Evolutionary conservation across 148 eudicot genomes (phyloP).

Genomic region (Vaccinium corymbosum): DNA sequence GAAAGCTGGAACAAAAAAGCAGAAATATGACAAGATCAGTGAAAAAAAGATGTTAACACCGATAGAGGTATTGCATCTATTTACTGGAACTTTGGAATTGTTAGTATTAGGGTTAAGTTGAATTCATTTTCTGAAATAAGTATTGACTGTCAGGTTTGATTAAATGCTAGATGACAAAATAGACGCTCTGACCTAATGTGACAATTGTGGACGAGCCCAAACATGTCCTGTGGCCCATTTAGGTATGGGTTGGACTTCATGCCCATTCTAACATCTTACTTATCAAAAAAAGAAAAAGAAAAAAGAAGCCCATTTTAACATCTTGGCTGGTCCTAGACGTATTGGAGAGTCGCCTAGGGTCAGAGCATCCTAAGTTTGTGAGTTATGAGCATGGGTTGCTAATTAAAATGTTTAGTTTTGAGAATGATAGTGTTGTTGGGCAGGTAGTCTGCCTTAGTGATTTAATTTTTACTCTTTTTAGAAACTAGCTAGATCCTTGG

Average conservation of each 20-base stretch:
- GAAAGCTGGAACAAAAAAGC: conserved; percentile 88
- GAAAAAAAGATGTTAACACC: conserved; percentile 92
- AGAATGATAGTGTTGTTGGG: neutral
- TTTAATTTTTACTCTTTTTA: neutral
- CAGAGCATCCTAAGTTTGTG: neutral
- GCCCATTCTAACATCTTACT: neutral
- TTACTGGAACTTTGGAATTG: neutral
- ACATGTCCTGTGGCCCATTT: neutral
- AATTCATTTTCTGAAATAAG: neutral
- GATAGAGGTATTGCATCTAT: conserved; percentile 58
- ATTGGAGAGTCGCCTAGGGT: neutral
- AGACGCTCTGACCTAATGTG: conserved; percentile 1
- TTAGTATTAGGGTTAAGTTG: no score
- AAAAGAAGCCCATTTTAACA: neutral
- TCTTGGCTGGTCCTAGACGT: neutral
- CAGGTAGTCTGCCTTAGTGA: neutral
- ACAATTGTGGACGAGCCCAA: neutral
- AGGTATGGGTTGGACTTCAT: neutral
- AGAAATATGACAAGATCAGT: conserved; percentile 95
- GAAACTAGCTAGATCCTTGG: neutral
- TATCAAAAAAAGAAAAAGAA: no score
- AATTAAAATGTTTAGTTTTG: neutral
- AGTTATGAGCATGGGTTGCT: neutral
- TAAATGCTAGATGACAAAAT: neutral
- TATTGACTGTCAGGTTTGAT: neutral